Evolutionary conservation across 345 rosid genomes (phyloP), one percentile per base, ranked within the genome.

Genomic region (Eucalyptus cladocalyx): DNA sequence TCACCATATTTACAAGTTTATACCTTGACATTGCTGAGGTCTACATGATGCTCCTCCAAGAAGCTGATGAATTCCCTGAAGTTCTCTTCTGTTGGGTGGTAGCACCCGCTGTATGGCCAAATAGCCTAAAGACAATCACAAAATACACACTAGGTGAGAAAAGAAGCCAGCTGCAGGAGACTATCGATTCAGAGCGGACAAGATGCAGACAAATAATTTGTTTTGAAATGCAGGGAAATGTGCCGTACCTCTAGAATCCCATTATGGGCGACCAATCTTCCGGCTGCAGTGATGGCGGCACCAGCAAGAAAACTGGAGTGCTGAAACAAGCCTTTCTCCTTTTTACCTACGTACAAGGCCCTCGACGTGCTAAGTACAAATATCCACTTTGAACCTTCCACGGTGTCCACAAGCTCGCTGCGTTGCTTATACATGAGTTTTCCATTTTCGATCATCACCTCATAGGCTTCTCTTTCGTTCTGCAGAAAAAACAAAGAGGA

Each of bases 71-170:
- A 97, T 86, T 96, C 99, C 92, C 58, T 89, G 91, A 98, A 97
- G 83, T 98, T 96, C 28, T 95, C 99, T 80, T 97, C 99, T 2
- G 98, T 98, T 18, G 98, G 99, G 87, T 87, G 98, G 91, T 97
- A 98, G 90, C 96, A 98, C 81, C 99, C 99, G 72, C 99, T 96
- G 87, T 93, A 97, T 2, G 98, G 98, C 99, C 99, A 98, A 53
- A 96, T 89, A 43, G 99, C 99, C 98, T 96, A 88, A 62, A 93
- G 49, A 81, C 7, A 90, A 23, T 11, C 9, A 14, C 58, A 56
- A 28, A 24, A 60, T 32, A 40, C 5, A 18, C 43, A 37, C 1
- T 24, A 43, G 0, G 3, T 0, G 53, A 37, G 34, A 18, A 72
- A 43, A 56, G 51, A 48, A 87, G 87, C 53, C 47, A 45, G 47